Conservation (phyloP, 2,329 filamentous ascomycete genomes). For the Alternaria longipes region DNA sequence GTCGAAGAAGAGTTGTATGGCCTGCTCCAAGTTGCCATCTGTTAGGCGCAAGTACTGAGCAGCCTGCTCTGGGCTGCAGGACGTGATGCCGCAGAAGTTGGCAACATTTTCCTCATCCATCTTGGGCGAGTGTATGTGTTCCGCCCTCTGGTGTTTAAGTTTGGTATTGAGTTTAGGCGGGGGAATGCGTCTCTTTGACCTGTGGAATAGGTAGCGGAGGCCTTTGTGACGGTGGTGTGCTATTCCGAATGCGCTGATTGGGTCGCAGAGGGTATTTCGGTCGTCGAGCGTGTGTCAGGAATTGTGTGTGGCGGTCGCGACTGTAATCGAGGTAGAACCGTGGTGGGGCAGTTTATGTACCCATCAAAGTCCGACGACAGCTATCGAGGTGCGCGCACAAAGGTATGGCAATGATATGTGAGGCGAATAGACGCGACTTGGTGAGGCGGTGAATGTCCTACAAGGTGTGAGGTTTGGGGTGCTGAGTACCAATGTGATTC, state of each 20-base stretch:
- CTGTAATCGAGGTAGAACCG: slow-evolving; percentile 21
- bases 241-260: neutral
- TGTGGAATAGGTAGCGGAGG: neutral
- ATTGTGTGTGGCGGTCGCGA: slow-evolving; percentile 26
- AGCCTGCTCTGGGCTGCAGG: slow-evolving; percentile 75
- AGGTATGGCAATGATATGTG: neutral
- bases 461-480: slow-evolving; percentile 11
- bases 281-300: slow-evolving; percentile 1
- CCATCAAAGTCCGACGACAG: slow-evolving; percentile 22
- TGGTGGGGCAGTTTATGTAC: slow-evolving; percentile 37
- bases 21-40: slow-evolving; percentile 84
- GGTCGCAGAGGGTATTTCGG: neutral
- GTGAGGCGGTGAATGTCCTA: slow-evolving; percentile 5
- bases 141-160: neutral
- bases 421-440: neutral
- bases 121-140: slow-evolving; percentile 12
- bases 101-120: slow-evolving; percentile 68
- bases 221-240: slow-evolving; percentile 3
- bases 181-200: neutral
- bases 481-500: slow-evolving; percentile 7
- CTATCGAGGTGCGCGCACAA: neutral
- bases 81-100: slow-evolving; percentile 84
- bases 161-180: neutral
- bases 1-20: slow-evolving; percentile 89
- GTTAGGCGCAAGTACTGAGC: slow-evolving; percentile 84